Conservation (phyloP, 1,139 yeast species). For the Sugiyamaella xylanicola region DNA sequence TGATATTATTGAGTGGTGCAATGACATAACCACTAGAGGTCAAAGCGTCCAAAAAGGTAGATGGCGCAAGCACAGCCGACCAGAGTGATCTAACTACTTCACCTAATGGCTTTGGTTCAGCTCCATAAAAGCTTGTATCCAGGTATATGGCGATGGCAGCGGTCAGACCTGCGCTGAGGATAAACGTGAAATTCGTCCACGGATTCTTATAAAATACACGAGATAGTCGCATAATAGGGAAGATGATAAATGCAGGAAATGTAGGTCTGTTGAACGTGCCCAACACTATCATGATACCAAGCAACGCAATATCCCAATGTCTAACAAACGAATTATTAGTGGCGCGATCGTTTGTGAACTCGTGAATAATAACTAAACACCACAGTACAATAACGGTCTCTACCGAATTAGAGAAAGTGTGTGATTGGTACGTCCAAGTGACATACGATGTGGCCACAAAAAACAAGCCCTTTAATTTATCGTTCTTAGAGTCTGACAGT, state of each 20-base stretch:
- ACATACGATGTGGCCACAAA: slow-evolving; percentile 77
- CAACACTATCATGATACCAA: slow-evolving; percentile 60
- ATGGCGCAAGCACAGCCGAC: slow-evolving; percentile 1
- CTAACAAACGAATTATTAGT: slow-evolving; percentile 31
- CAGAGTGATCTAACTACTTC: neutral
- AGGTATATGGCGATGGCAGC: slow-evolving; percentile 48
- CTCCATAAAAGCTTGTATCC: slow-evolving; percentile 53
- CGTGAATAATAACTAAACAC: slow-evolving; percentile 50
- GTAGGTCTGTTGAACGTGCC: slow-evolving; percentile 88
- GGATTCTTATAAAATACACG: slow-evolving; percentile 36
- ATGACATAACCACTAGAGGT: slow-evolving; percentile 46
- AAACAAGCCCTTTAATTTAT: slow-evolving; percentile 62
- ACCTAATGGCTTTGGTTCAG: slow-evolving; percentile 11
- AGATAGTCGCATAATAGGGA: slow-evolving; percentile 51
- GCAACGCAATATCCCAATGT: slow-evolving; percentile 40
- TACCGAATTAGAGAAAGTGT: slow-evolving; percentile 82
- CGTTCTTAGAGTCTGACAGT: slow-evolving; percentile 60
- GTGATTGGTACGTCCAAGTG: slow-evolving; percentile 79
- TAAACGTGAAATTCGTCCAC: slow-evolving; percentile 35
- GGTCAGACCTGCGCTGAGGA: slow-evolving; percentile 36
- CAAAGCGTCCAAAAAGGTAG: slow-evolving; percentile 8
- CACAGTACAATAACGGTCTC: slow-evolving; percentile 72
- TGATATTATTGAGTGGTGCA: slow-evolving; percentile 74
- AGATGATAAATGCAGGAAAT: slow-evolving; percentile 68
- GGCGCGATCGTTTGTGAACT: slow-evolving; percentile 35